These are phyloP conservation scores for Brettanomyces bruxellensis DNA, from an alignment of 805 yeast genomes.

Conservation along the genomic window DNA sequence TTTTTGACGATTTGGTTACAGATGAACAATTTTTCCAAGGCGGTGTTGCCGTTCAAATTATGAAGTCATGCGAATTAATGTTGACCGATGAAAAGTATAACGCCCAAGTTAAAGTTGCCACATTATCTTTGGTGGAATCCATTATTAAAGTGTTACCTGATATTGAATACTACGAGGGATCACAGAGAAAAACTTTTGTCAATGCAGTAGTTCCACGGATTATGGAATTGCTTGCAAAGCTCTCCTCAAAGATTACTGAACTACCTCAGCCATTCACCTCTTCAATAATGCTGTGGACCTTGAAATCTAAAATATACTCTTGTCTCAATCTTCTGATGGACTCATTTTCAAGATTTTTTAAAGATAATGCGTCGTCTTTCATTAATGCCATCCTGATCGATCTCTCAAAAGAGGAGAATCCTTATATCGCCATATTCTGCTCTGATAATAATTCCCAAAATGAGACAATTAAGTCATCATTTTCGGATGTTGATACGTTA, in stretches of 20 bases:
- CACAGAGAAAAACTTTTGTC: conserved; percentile 28
- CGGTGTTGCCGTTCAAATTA: conserved; percentile 51
- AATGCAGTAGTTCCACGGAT: conserved; percentile 19
- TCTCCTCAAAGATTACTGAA: conserved; percentile 6
- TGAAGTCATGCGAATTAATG: conserved; percentile 39
- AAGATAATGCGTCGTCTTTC: conserved; percentile 3
- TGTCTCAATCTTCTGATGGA: conserved; percentile 19
- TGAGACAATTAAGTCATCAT: background rate
- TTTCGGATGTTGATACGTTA: conserved; percentile 16
- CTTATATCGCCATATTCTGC: conserved; percentile 13
- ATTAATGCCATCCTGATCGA: conserved; percentile 12
- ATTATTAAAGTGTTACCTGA: conserved; percentile 45
- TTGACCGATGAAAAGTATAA: conserved; percentile 18
- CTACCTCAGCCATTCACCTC: background rate
- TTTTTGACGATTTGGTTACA: conserved; percentile 77
- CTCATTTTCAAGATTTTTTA: conserved; percentile 15
- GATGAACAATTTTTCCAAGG: conserved; percentile 81
- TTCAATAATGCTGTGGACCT: conserved; percentile 14
- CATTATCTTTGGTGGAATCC: conserved; percentile 43
- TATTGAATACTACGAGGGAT: conserved; percentile 34
- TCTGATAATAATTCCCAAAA: background rate
- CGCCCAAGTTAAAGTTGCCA: conserved; percentile 35
- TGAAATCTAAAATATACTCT: conserved; percentile 21
- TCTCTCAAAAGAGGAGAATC: conserved; percentile 8
- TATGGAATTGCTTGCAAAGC: conserved; percentile 14